A percentile compares a stretch with the other conserved stretches of the same genome.
These are phyloP conservation scores for Trypanosoma theileri DNA, from an alignment of 208 protist genomes.

Conservation along the genomic window DNA sequence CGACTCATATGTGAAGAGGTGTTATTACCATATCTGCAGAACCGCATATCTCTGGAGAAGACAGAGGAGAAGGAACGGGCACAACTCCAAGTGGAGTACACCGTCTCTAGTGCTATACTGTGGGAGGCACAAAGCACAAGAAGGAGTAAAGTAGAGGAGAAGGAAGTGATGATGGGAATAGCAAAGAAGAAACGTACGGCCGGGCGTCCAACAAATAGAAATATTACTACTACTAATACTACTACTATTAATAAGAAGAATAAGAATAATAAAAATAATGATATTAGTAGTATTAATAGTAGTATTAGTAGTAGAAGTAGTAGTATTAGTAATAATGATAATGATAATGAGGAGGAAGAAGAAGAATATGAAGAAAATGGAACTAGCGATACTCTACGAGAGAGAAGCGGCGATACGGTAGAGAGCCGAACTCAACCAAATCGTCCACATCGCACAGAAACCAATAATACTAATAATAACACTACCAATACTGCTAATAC, in stretches of 20 bases:
- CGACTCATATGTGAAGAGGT: constrained; percentile 8
- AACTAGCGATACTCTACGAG: background rate
- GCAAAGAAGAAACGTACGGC: no score
- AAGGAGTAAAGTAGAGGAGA: no score
- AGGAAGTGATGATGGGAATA: no score
- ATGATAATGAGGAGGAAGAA: background rate
- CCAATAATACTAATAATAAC: background rate
- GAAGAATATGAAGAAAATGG: constrained; percentile 11
- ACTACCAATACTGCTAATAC: background rate
- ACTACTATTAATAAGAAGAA: no score
- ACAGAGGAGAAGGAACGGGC: constrained; percentile 10
- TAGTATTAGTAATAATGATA: background rate
- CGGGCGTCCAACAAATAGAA: no score
- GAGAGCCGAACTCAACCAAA: no score
- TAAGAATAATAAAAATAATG: background rate
- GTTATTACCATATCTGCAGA: constrained; percentile 10
- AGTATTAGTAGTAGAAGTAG: no score
- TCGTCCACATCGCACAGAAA: background rate
- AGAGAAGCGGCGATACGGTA: no score
- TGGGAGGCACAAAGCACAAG: constrained; percentile 2
- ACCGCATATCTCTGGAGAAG: background rate
- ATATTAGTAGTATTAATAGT: background rate
- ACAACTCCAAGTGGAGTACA: constrained; percentile 5
- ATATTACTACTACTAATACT: no score
- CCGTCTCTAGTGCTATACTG: background rate